Base-by-base conservation (phyloP, 1,139 yeast genomes). In the Suzukiozyma palmioleophila region DNA sequence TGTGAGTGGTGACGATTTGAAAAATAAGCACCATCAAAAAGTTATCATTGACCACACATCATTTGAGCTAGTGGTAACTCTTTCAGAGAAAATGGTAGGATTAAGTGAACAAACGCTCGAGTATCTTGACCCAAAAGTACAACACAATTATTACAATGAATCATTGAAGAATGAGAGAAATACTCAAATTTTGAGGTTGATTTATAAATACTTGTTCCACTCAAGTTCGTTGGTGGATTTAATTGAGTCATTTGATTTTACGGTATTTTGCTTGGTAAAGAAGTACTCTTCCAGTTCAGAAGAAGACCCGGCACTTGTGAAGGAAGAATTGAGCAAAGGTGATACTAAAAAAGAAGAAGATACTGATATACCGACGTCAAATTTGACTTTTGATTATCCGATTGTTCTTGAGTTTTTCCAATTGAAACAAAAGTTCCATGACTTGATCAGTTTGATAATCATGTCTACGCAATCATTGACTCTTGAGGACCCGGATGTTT, bases 381-480 rank as follows among this genome's bases (percentile, higher is more conserved):
- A 58, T 36, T 57, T 77, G 26, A 62, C 74, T 3, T 67, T 75
- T 49, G 79, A 79, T 38, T 74, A 81, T 49, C 84, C 87, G 1
- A 69, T 83, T 14, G 73, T 88, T 9, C 69, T 81, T 28, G 95
- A 87, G 39, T 87, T 86, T 55, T 77, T 83, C 54, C 84, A 83
- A 46, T 66, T 76, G 36, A 89, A 88, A 52, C 96, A 88, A 54
- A 71, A 77, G 15, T 60, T 86, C 33, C 92, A 88, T 57, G 82
- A 84, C 48, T 61, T 74, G 5, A 66, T 84, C 32, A 67, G 81
- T 7, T 74, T 75, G 24, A 67, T 87, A 12, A 69, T 85, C 22
- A 75, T 84, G 73, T 77, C 83, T 22, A 73, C 87, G 0, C 95
- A 86, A 51, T 73, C 81, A 4, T 64, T 85, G 14, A 83, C 95